Conservation (phyloP, 2,329 filamentous ascomycete genomes). For the Pleoardoris graminearum region DNA sequence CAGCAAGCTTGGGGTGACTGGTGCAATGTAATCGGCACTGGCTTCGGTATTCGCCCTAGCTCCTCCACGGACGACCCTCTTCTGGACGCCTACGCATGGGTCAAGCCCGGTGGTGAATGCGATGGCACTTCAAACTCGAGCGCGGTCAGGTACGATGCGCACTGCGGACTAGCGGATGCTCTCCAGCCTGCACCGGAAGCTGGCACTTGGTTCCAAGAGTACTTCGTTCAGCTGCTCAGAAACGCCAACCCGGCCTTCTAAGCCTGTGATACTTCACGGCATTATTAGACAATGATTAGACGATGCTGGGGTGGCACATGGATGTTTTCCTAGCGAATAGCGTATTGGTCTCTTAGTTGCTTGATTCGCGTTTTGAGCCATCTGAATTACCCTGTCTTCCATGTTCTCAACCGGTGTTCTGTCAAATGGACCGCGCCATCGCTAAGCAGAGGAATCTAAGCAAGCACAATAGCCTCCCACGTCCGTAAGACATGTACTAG, state of each 20-base stretch:
- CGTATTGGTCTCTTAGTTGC: background rate
- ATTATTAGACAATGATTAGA: background rate
- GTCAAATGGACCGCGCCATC: too few relatives aligned
- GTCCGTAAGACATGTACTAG: background rate
- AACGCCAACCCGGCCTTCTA: slow-evolving; percentile 34
- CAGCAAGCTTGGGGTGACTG: slow-evolving; percentile 64
- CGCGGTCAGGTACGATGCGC: slow-evolving; percentile 56
- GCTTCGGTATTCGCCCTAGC: slow-evolving; percentile 63
- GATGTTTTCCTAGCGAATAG: background rate
- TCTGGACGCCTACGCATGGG: slow-evolving; percentile 69
- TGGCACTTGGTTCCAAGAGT: slow-evolving; percentile 64
- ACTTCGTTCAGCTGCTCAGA: slow-evolving; percentile 33
- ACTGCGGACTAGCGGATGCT: slow-evolving; percentile 58
- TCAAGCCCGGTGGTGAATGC: slow-evolving; percentile 64
- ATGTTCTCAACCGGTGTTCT: too few relatives aligned
- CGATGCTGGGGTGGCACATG: background rate
- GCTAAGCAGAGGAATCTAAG: too few relatives aligned
- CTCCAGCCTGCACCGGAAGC: slow-evolving; percentile 68
- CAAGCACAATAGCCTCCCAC: too few relatives aligned
- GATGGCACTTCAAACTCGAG: slow-evolving; percentile 48
- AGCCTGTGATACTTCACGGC: background rate
- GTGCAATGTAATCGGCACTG: slow-evolving; percentile 66
- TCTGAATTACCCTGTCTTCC: too few relatives aligned
- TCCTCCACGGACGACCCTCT: slow-evolving; percentile 62
- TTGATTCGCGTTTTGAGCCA: too few relatives aligned